These are phyloP conservation scores for Fusarium bactridioides DNA, from an alignment of 2,329 filamentous ascomycete genomes.

Conservation along the genomic window DNA sequence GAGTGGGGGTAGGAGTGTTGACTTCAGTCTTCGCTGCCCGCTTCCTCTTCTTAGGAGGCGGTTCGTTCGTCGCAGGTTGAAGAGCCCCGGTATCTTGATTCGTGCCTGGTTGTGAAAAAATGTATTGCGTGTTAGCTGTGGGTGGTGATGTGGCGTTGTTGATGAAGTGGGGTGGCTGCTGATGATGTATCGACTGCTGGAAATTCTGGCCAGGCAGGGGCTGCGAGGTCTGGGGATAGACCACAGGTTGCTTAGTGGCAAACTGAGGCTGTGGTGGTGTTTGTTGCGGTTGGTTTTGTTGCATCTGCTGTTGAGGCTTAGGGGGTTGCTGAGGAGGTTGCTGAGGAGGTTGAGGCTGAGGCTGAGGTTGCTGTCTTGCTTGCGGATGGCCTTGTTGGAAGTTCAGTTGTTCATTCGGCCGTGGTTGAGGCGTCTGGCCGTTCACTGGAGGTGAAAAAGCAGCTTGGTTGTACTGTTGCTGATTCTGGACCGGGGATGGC, in stretches of 20 bases:
- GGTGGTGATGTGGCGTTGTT: constrained; percentile 31
- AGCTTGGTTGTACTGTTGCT: constrained; percentile 37
- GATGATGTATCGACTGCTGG: constrained; percentile 39
- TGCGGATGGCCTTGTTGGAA: constrained; percentile 39
- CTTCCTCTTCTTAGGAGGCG: constrained; percentile 51
- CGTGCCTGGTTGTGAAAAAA: constrained; percentile 32
- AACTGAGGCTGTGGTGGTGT: constrained; percentile 35
- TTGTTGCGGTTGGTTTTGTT: constrained; percentile 22
- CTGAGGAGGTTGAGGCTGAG: constrained; percentile 17
- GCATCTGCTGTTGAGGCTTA: constrained; percentile 21
- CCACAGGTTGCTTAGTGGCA: constrained; percentile 30
- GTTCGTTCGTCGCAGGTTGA: constrained; percentile 38
- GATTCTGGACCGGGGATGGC: constrained; percentile 43
- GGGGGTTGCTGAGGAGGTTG: constrained; percentile 27
- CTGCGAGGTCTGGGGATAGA: constrained; percentile 29
- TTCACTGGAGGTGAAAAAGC: constrained; percentile 39
- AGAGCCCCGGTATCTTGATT: constrained; percentile 33
- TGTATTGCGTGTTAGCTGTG: constrained; percentile 32
- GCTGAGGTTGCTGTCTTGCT: constrained; percentile 32
- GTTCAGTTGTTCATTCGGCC: constrained; percentile 33
- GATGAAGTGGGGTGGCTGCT: constrained; percentile 30
- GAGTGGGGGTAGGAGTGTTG: constrained; percentile 37
- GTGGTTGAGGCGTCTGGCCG: constrained; percentile 40
- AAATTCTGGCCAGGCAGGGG: constrained; percentile 25
- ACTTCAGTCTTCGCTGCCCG: constrained; percentile 41